phyloP scores from a whole-genome alignment of 257 asterid genomes.

The Solanum virginianum region DNA sequence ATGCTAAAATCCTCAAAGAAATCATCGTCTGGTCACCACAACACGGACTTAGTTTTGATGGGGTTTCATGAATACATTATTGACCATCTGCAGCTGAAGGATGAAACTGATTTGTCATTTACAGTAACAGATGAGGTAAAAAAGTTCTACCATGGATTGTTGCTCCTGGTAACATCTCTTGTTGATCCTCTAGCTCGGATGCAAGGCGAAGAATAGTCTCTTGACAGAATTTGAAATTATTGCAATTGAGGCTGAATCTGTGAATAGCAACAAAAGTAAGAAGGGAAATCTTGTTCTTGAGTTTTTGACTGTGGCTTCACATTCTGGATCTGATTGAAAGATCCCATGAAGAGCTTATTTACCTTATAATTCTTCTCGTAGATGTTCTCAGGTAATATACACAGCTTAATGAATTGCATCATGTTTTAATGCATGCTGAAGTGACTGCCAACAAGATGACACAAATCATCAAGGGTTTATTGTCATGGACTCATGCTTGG shows the following conservation, averaged over 20 bases:
- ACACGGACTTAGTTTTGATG: background rate
- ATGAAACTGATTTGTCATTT: background rate
- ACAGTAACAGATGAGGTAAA: background rate
- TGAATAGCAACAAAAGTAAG: background rate
- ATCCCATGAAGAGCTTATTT: background rate
- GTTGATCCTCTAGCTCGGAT: too few relatives aligned
- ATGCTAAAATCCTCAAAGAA: background rate
- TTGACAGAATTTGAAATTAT: too few relatives aligned
- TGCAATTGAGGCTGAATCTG: background rate
- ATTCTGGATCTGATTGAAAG: background rate
- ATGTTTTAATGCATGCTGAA: background rate
- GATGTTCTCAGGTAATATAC: background rate
- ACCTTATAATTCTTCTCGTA: background rate
- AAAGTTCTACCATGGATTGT: background rate
- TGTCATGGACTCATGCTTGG: conserved; percentile 1
- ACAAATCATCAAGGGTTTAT: background rate
- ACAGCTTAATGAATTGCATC: background rate
- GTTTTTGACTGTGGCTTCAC: background rate
- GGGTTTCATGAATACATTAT: too few relatives aligned
- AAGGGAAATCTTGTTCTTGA: background rate
- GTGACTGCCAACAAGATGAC: background rate
- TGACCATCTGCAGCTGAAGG: background rate
- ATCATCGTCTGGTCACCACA: background rate
- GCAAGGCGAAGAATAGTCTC: too few relatives aligned
- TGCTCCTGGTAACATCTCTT: too few relatives aligned